Percentiles rank a stretch among this genome's conserved stretches.
phyloP scores from a whole-genome alignment of 1,284 basidiomycete genomes.

The Leccinum ponderosum region DNA sequence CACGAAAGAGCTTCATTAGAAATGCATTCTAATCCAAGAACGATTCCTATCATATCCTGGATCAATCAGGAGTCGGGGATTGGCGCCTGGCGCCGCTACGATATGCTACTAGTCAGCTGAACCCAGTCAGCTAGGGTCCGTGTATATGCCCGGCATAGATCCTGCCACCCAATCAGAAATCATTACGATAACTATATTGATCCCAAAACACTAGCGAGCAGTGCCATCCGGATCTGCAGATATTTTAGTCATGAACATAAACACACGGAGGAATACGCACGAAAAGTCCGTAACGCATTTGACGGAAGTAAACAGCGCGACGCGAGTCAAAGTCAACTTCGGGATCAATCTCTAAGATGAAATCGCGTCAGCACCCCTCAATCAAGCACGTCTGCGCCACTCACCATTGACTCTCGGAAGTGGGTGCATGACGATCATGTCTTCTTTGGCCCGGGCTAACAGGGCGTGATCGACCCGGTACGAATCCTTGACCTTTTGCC shows the following conservation, averaged over 20 bases:
- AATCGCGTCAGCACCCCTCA: conserved; percentile 4
- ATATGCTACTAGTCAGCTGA: no score
- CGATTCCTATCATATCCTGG: no score
- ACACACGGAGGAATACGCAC: conserved; percentile 50
- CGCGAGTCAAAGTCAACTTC: conserved; percentile 97
- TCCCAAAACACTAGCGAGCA: conserved; percentile 69
- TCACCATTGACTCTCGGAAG: conserved; percentile 88
- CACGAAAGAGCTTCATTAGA: no score
- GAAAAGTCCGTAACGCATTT: conserved; percentile 98
- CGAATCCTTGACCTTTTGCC: conserved; percentile 89
- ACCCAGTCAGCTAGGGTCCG: neutral
- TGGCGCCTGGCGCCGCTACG: no score
- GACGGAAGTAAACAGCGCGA: conserved; percentile 96
- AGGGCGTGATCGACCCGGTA: conserved; percentile 96
- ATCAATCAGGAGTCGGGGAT: no score
- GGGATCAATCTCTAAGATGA: conserved; percentile 84
- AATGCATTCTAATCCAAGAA: no score
- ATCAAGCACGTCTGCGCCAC: conserved; percentile 22
- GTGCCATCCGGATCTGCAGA: conserved; percentile 72
- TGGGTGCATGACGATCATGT: conserved; percentile 99
- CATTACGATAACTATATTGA: conserved; percentile 17
- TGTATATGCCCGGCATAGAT: neutral
- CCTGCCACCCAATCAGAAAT: neutral
- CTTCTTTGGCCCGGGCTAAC: conserved; percentile 88
- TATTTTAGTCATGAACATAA: neutral